Evolutionary conservation across 2,329 filamentous ascomycete species (phyloP).

Genomic region (Colletotrichum truncatum): DNA sequence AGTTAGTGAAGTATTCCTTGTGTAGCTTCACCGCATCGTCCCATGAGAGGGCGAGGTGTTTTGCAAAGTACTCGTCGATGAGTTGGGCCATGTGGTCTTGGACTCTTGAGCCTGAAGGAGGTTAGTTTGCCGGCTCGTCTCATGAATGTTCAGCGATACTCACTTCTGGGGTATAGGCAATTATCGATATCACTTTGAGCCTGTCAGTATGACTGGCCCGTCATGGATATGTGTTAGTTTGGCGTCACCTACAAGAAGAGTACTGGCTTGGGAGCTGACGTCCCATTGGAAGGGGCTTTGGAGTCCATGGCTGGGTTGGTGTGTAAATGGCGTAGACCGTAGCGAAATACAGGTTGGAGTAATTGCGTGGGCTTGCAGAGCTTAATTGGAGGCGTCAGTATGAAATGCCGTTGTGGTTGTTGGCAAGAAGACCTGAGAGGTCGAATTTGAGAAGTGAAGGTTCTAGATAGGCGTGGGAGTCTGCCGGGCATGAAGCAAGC

Average conservation of each 20-base stretch:
- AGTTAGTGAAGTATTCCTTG: constrained; percentile 92
- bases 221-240: not conserved
- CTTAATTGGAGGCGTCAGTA: not conserved
- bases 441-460: constrained; percentile 9
- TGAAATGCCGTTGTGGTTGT: not conserved
- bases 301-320: constrained; percentile 2
- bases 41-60: constrained; percentile 76
- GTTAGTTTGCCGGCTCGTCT: not conserved
- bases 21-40: constrained; percentile 89
- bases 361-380: not conserved
- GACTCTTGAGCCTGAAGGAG: constrained; percentile 73
- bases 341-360: not conserved
- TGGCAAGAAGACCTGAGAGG: constrained; percentile 1
- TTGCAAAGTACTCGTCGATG: constrained; percentile 72
- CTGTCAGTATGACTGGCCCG: not conserved
- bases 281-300: constrained; percentile 42
- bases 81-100: constrained; percentile 88
- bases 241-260: constrained; percentile 50
- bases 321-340: not conserved
- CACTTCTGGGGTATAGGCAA: constrained; percentile 91
- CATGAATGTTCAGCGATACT: constrained; percentile 37
- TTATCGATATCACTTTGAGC: constrained; percentile 92
- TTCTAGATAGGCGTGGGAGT: constrained; percentile 27
- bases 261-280: constrained; percentile 45
- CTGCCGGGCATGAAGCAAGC: constrained; percentile 24